These are phyloP conservation scores for Diplodia intermedia DNA, from an alignment of 2,329 filamentous ascomycete species.

Conservation along the genomic window DNA sequence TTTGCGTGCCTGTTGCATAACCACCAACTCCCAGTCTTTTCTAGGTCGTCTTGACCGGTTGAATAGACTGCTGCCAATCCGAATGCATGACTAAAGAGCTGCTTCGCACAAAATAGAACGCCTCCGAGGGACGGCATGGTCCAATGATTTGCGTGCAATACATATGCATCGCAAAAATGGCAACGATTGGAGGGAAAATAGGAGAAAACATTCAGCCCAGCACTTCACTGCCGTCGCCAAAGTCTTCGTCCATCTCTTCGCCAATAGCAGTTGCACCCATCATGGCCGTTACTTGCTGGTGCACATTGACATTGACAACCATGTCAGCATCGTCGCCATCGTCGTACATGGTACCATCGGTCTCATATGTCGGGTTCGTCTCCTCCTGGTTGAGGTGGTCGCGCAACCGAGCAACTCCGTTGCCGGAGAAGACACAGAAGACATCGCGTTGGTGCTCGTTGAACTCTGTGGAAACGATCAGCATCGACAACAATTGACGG, in stretches of 20 bases:
- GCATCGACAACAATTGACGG: background rate
- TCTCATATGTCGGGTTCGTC: slow-evolving; percentile 41
- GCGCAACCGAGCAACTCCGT: slow-evolving; percentile 78
- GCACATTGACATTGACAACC: slow-evolving; percentile 47
- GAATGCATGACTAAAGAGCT: background rate
- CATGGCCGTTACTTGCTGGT: slow-evolving; percentile 49
- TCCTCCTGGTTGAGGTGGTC: slow-evolving; percentile 71
- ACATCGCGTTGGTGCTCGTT: slow-evolving; percentile 93
- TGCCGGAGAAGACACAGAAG: slow-evolving; percentile 96
- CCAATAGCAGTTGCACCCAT: slow-evolving; percentile 49
- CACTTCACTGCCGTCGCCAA: slow-evolving; percentile 55
- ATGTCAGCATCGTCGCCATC: slow-evolving; percentile 39
- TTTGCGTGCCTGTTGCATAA: slow-evolving; percentile 19
- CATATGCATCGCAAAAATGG: slow-evolving; percentile 4
- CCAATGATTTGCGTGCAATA: background rate
- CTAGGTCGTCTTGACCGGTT: slow-evolving; percentile 9
- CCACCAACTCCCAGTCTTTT: slow-evolving; percentile 28
- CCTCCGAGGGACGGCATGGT: background rate
- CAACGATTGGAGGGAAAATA: slow-evolving; percentile 6
- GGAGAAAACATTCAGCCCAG: slow-evolving; percentile 40
- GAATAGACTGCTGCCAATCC: slow-evolving; percentile 15
- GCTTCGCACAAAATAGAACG: background rate
- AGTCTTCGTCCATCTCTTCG: slow-evolving; percentile 53
- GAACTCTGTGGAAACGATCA: slow-evolving; percentile 69
- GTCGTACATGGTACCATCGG: slow-evolving; percentile 39